phyloP scores from a whole-genome alignment of 768 basidiomycete species.

The Tricholoma matsutake region DNA sequence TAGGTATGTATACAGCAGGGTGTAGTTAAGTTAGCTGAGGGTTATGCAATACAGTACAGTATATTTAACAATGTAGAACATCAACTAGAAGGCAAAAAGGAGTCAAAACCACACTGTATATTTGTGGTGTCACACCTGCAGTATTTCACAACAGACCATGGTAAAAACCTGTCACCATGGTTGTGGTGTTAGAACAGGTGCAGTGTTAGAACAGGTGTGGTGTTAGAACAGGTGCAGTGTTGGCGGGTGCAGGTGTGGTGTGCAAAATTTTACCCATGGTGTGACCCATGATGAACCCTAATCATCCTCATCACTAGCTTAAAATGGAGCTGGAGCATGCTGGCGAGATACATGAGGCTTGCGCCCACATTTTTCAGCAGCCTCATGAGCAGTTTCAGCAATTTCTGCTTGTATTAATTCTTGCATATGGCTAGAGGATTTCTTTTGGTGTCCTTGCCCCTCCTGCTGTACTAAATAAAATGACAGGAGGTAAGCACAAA shows the following conservation, averaged over 20 bases:
- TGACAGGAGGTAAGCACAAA: background rate
- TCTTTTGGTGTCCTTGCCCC: background rate
- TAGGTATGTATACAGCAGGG: too few species aligned
- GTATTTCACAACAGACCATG: too few species aligned
- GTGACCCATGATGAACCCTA: too few species aligned
- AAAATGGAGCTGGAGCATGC: background rate
- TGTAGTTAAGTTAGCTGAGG: too few species aligned
- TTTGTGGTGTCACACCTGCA: too few species aligned
- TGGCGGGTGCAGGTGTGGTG: too few species aligned
- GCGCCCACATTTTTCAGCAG: background rate
- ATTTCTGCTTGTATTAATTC: background rate
- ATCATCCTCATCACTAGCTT: background rate
- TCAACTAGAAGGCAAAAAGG: background rate
- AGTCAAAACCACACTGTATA: background rate
- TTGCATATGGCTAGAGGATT: background rate
- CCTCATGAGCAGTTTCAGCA: background rate
- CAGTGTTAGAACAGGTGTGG: too few species aligned
- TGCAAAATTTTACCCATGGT: too few species aligned
- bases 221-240: too few species aligned
- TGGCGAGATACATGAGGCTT: background rate
- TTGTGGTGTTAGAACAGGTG: too few species aligned
- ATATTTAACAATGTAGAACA: background rate
- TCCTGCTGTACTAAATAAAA: background rate
- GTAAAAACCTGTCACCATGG: too few species aligned
- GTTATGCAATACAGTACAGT: too few species aligned